Conservation (phyloP, 78 protist genomes). For the Dictyostelium citrinum region DNA sequence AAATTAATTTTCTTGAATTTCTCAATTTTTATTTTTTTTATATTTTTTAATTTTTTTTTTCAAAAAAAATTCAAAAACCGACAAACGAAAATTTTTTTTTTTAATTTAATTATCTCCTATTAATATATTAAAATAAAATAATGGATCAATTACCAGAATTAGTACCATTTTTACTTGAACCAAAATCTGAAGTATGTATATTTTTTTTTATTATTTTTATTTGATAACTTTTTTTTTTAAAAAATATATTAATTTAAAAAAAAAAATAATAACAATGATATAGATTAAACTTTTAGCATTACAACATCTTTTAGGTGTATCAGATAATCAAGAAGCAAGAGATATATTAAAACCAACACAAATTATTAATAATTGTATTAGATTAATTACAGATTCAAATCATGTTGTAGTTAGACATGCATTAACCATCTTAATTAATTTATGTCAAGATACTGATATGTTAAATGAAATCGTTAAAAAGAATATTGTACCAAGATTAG, state of each 20-base stretch:
- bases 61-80: background rate
- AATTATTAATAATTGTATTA: background rate
- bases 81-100: background rate
- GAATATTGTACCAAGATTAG: slow-evolving; percentile 71
- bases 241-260: background rate
- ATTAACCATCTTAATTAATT: slow-evolving; percentile 59
- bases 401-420: slow-evolving; percentile 44
- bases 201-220: background rate
- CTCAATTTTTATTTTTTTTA: no score
- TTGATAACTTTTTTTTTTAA: background rate
- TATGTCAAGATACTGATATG: slow-evolving; percentile 40
- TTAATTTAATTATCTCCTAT: background rate
- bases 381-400: slow-evolving; percentile 45
- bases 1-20: no score
- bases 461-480: slow-evolving; percentile 36
- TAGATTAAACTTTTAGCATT: slow-evolving; percentile 62
- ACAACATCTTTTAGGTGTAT: slow-evolving; percentile 63
- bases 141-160: slow-evolving; percentile 71
- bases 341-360: slow-evolving; percentile 32
- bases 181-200: slow-evolving; percentile 19
- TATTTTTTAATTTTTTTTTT: no score
- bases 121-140: background rate
- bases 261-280: background rate
- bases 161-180: slow-evolving; percentile 54
- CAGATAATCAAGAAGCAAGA: slow-evolving; percentile 39